A percentile compares a stretch with the other conserved stretches of the same genome.
Conservation (phyloP, 2,329 filamentous ascomycete genomes). For the Neophaeococcomyces mojaviensis region DNA sequence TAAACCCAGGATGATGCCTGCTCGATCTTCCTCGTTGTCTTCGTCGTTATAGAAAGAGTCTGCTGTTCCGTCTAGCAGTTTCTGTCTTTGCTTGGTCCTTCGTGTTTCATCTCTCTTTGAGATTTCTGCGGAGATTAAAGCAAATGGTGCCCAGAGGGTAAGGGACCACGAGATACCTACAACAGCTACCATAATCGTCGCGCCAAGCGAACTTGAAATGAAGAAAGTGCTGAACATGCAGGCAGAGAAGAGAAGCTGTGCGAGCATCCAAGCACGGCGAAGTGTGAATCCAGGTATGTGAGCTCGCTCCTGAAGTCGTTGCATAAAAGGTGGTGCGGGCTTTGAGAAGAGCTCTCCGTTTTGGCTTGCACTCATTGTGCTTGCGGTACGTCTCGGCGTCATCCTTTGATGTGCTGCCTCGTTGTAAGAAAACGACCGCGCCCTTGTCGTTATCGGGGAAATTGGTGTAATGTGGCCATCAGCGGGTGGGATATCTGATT, state of each 20-base stretch:
- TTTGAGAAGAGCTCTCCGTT: not conserved
- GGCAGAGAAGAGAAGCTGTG: conserved; percentile 72
- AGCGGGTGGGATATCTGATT: not conserved
- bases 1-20: conserved; percentile 84
- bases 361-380: conserved; percentile 1
- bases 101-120: conserved; percentile 66
- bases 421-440: not conserved
- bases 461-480: conserved; percentile 5
- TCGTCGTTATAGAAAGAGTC: conserved; percentile 22
- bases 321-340: conserved; percentile 12
- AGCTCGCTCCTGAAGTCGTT: conserved; percentile 50
- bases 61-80: conserved; percentile 22
- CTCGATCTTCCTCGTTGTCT: conserved; percentile 57
- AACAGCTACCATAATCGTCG: conserved; percentile 69
- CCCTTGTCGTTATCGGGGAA: not conserved
- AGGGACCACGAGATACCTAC: conserved; percentile 89
- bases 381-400: not conserved
- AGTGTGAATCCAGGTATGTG: conserved; percentile 79
- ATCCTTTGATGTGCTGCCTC: not conserved
- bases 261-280: conserved; percentile 77
- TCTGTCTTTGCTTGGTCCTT: conserved; percentile 36
- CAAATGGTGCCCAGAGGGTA: conserved; percentile 90
- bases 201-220: conserved; percentile 61
- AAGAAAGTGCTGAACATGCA: conserved; percentile 77
- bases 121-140: conserved; percentile 89